Conservation (phyloP, 768 basidiomycete species). For the Sarcodon sp. region DNA sequence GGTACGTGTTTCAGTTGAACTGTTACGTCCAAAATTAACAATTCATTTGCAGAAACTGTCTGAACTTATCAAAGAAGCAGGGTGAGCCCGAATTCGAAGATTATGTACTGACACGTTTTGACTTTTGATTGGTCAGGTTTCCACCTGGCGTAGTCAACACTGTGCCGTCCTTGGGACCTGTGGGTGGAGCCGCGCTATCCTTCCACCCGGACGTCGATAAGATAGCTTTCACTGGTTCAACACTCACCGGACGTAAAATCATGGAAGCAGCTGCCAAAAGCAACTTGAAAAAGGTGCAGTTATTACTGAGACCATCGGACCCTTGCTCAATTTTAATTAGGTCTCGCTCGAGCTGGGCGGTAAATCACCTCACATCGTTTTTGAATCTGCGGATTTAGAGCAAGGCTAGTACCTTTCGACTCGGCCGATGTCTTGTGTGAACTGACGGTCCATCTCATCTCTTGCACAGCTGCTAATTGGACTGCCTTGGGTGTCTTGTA, state of each 20-base stretch:
- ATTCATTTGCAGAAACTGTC: conserved; percentile 51
- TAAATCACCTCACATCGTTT: conserved; percentile 82
- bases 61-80: conserved; percentile 72
- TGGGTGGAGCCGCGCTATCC: conserved; percentile 79
- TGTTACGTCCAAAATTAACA: not conserved
- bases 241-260: conserved; percentile 78
- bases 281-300: conserved; percentile 78
- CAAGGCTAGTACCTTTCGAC: conserved; percentile 37
- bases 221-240: conserved; percentile 92
- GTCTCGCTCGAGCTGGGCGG: conserved; percentile 91
- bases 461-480: conserved; percentile 62
- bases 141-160: conserved; percentile 89
- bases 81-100: conserved; percentile 28
- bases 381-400: conserved; percentile 85
- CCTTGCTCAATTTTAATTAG: conserved; percentile 21
- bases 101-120: not conserved
- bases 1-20: conserved; percentile 23
- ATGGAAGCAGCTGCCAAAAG: conserved; percentile 87
- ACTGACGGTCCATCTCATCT: not conserved
- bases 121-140: conserved; percentile 35
- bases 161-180: conserved; percentile 66
- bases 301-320: conserved; percentile 1
- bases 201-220: conserved; percentile 83
- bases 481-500: conserved; percentile 77
- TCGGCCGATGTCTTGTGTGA: not conserved